Conservation (phyloP, 805 yeast genomes). For the Millerozyma miso region DNA sequence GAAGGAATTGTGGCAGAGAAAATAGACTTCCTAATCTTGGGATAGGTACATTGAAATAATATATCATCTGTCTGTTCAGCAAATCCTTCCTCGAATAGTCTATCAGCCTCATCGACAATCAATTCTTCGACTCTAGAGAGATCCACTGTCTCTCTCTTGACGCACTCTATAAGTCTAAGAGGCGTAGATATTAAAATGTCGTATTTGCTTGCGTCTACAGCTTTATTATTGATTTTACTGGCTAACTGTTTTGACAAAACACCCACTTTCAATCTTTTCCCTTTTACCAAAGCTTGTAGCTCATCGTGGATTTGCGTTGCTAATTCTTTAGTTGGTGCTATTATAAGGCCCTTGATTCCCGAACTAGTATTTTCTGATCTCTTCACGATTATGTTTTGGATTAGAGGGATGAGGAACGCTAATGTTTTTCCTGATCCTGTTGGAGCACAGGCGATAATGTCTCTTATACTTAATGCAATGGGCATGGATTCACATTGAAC, state of each 20-base stretch:
- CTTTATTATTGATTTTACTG: constrained; percentile 59
- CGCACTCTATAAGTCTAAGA: constrained; percentile 74
- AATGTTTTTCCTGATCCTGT: constrained; percentile 98
- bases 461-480: constrained; percentile 60
- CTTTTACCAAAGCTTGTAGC: constrained; percentile 53
- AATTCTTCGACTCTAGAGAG: constrained; percentile 66
- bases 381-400: constrained; percentile 44
- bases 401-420: constrained; percentile 79
- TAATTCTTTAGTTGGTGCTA: constrained; percentile 93
- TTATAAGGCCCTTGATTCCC: constrained; percentile 70
- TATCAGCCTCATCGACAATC: constrained; percentile 94
- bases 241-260: constrained; percentile 70
- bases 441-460: constrained; percentile 91
- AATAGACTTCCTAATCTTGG: constrained; percentile 63
- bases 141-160: constrained; percentile 57
- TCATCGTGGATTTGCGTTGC: constrained; percentile 81
- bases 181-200: constrained; percentile 89
- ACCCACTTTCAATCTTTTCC: constrained; percentile 55
- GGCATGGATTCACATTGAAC: constrained; percentile 93
- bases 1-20: constrained; percentile 96
- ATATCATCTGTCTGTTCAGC: constrained; percentile 88
- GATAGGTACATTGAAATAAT: constrained; percentile 52
- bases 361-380: constrained; percentile 25
- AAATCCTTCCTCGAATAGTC: constrained; percentile 80
- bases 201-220: constrained; percentile 56